Evolutionary conservation across 2,329 filamentous ascomycete species (phyloP).

Genomic region (Lanzia echinophila): DNA sequence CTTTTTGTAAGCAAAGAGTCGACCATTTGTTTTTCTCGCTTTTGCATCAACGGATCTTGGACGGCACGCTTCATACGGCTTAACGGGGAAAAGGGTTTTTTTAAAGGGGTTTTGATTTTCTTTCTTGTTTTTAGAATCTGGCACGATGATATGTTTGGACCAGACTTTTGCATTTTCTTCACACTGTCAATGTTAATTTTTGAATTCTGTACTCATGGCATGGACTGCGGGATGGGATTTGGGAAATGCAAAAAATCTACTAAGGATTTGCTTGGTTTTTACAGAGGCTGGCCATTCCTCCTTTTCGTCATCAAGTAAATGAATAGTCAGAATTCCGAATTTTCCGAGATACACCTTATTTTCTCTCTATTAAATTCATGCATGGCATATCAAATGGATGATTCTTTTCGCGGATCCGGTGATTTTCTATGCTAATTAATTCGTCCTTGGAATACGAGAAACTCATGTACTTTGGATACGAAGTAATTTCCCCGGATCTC

Average conservation of each 20-base stretch:
- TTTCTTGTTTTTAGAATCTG: conserved; percentile 9
- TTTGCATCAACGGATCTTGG: conserved; percentile 17
- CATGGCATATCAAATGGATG: neutral
- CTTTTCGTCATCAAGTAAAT: neutral
- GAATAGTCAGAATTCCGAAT: conserved; percentile 1
- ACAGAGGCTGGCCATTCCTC: conserved; percentile 1
- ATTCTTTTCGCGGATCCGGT: neutral
- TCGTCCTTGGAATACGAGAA: neutral
- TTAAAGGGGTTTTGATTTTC: conserved; percentile 6
- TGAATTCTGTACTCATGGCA: conserved; percentile 1
- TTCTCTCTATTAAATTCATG: neutral
- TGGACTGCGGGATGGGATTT: conserved; percentile 5
- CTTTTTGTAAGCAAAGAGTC: conserved; percentile 28
- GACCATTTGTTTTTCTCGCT: conserved; percentile 14
- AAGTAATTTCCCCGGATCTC: neutral
- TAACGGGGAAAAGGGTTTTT: conserved; percentile 22
- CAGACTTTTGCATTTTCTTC: neutral
- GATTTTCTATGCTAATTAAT: neutral
- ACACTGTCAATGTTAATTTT: neutral
- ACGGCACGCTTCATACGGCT: conserved; percentile 23
- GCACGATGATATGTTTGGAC: conserved; percentile 4
- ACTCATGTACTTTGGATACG: neutral
- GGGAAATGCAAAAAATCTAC: neutral
- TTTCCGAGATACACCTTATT: neutral
- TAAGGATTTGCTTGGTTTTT: neutral